Conservation (phyloP, 2,329 filamentous ascomycete genomes). For the Fusarium transvaalense region DNA sequence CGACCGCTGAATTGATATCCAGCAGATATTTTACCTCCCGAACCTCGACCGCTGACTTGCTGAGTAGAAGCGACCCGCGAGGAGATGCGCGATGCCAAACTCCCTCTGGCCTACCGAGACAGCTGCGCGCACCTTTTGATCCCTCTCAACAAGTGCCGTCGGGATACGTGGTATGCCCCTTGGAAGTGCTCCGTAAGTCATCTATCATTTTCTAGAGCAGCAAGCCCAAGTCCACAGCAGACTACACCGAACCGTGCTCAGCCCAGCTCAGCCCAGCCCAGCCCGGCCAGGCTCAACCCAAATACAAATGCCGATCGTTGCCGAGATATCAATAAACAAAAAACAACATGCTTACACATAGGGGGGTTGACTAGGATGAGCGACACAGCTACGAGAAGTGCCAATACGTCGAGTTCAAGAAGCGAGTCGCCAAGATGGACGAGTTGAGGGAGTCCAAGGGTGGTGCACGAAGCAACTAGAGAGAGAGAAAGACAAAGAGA, state of each 20-base stretch:
- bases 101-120: conserved; percentile 93
- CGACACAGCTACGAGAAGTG: conserved; percentile 99
- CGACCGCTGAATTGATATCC: neutral
- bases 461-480: conserved; percentile 86
- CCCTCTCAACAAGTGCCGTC: conserved; percentile 93
- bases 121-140: conserved; percentile 95
- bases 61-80: conserved; percentile 80
- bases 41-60: conserved; percentile 41
- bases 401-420: conserved; percentile 99
- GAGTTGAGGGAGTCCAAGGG: conserved; percentile 89
- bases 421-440: conserved; percentile 98
- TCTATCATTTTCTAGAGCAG: conserved; percentile 16
- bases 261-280: conserved; percentile 4
- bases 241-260: conserved; percentile 21
- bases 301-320: conserved; percentile 20
- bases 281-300: conserved; percentile 13
- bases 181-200: conserved; percentile 95
- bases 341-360: conserved; percentile 41
- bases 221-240: conserved; percentile 2
- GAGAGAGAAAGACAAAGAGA: conserved; percentile 27
- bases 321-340: conserved; percentile 21
- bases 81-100: conserved; percentile 91
- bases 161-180: conserved; percentile 91
- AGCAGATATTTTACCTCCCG: conserved; percentile 25
- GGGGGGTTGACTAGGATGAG: conserved; percentile 75